Conservation (phyloP, 306 rosid species). For the Cucurbita maxima region DNA sequence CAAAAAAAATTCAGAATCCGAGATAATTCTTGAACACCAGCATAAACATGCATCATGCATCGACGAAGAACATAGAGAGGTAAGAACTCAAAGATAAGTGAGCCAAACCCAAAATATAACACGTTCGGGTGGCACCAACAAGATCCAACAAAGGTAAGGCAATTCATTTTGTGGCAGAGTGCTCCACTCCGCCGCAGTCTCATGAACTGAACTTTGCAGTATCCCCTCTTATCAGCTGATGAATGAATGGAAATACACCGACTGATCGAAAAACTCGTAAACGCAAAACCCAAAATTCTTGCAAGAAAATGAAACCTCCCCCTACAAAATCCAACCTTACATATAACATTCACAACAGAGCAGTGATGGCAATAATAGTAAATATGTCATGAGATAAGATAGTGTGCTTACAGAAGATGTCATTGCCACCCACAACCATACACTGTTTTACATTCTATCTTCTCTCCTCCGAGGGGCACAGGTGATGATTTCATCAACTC, state of each 20-base stretch:
- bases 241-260: background rate
- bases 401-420: background rate
- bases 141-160: background rate
- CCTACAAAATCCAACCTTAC: background rate
- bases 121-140: background rate
- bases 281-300: background rate
- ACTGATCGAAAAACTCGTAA: background rate
- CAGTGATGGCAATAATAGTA: background rate
- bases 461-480: conserved; percentile 97
- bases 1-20: background rate
- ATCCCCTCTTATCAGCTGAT: background rate
- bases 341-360: background rate
- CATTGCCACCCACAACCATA: background rate
- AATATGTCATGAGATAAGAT: background rate
- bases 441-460: conserved; percentile 52
- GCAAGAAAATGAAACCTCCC: background rate
- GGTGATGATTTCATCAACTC: conserved; percentile 92
- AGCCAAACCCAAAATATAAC: background rate
- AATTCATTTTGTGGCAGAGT: background rate
- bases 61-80: background rate
- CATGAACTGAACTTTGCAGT: background rate
- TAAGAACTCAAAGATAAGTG: background rate
- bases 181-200: background rate
- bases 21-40: background rate
- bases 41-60: background rate